Conservation (phyloP, 1,139 yeast species). For the Lizanozyma gosingica region DNA sequence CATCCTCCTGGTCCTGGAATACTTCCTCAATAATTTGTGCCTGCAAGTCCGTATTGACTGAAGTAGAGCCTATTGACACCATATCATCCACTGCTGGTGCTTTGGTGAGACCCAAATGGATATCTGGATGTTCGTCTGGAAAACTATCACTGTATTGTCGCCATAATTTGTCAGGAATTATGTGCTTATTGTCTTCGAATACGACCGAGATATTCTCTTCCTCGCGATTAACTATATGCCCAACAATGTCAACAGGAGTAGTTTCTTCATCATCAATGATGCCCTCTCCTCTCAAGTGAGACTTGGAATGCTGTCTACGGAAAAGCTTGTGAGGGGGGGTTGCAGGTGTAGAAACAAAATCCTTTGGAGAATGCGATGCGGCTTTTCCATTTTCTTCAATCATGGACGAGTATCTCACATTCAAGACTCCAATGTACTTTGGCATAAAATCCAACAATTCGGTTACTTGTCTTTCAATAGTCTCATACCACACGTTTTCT, state of each 20-base stretch:
- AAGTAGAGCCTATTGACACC: constrained; percentile 14
- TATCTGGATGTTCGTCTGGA: constrained; percentile 17
- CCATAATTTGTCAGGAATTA: constrained; percentile 74
- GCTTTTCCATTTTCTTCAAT: constrained; percentile 22
- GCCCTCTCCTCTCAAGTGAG: neutral
- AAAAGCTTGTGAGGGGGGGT: neutral
- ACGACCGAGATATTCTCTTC: constrained; percentile 34
- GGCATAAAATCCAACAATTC: constrained; percentile 84
- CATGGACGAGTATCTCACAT: constrained; percentile 67
- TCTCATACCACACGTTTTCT: constrained; percentile 88
- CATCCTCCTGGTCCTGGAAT: constrained; percentile 11
- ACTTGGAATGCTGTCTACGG: neutral
- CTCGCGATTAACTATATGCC: neutral
- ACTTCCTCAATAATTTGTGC: constrained; percentile 33
- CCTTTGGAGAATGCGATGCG: neutral
- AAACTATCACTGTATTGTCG: constrained; percentile 49
- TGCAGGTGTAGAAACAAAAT: neutral
- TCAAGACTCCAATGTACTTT: constrained; percentile 83
- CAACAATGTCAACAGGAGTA: neutral
- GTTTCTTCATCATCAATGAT: neutral
- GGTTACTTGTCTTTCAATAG: constrained; percentile 68
- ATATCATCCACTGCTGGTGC: constrained; percentile 11
- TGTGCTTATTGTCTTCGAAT: constrained; percentile 80
- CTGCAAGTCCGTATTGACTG: constrained; percentile 30
- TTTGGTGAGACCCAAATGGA: neutral